phyloP scores from a whole-genome alignment of 2,329 filamentous ascomycete species.

The Botryotinia narcissicola region DNA sequence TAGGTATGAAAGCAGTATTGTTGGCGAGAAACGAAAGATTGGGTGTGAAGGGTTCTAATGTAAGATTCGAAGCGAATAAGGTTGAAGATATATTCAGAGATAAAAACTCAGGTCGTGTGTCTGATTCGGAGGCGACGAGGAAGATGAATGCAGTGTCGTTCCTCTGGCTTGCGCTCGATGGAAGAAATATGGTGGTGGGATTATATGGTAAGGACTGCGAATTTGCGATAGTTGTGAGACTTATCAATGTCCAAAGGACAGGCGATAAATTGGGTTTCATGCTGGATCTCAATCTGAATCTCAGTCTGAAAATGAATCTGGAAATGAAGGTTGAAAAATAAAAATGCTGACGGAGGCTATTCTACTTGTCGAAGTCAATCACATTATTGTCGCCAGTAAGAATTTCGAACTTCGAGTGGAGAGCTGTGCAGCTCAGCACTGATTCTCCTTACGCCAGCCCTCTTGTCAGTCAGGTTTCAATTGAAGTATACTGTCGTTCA shows the following conservation, averaged over 20 bases:
- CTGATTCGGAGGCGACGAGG: constrained; percentile 42
- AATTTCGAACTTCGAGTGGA: constrained; percentile 10
- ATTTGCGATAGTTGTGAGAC: constrained; percentile 18
- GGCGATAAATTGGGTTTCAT: constrained; percentile 29
- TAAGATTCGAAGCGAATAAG: constrained; percentile 48
- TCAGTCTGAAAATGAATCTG: not conserved
- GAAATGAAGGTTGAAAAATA: constrained; percentile 18
- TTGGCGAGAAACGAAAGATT: constrained; percentile 62
- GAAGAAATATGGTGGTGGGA: constrained; percentile 68
- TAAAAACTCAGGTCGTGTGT: constrained; percentile 49
- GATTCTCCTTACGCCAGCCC: constrained; percentile 20
- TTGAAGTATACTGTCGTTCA: not conserved
- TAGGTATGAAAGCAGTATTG: constrained; percentile 62
- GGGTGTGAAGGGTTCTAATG: constrained; percentile 51
- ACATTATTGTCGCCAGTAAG: constrained; percentile 25
- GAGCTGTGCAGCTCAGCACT: constrained; percentile 26
- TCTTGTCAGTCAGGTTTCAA: not conserved
- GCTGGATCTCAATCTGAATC: constrained; percentile 17
- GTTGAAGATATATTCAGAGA: constrained; percentile 63
- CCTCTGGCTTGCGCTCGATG: constrained; percentile 47
- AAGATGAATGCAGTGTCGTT: constrained; percentile 68
- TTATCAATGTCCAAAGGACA: constrained; percentile 28
- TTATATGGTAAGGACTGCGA: constrained; percentile 67
- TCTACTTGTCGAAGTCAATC: constrained; percentile 23
- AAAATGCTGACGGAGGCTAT: constrained; percentile 19